These are phyloP conservation scores for Candida vaughaniae DNA, from an alignment of 805 yeast genomes.

Conservation along the genomic window DNA sequence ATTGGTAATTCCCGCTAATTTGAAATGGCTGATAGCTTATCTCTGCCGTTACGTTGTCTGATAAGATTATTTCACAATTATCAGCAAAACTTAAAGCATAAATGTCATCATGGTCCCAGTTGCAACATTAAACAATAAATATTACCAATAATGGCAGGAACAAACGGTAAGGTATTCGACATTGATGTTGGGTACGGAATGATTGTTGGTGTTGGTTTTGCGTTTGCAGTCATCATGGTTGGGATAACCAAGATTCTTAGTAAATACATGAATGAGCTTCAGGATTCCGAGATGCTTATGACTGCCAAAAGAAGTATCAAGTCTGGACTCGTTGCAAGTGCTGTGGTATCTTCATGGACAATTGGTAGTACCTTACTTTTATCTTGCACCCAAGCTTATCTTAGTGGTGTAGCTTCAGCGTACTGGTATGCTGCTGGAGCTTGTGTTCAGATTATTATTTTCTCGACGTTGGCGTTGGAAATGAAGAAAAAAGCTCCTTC, in stretches of 20 bases:
- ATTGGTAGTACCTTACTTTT: conserved; percentile 43
- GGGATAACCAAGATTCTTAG: conserved; percentile 29
- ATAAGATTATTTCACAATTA: no score
- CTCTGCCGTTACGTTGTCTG: no score
- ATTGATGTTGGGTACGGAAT: conserved; percentile 38
- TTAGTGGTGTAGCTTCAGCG: conserved; percentile 30
- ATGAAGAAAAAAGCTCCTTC: conserved; percentile 42
- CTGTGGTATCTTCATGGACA: conserved; percentile 47
- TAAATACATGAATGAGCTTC: conserved; percentile 37
- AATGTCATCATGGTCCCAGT: no score
- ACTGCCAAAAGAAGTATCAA: conserved; percentile 44
- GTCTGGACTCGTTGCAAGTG: conserved; percentile 39
- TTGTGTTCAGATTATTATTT: conserved; percentile 36
- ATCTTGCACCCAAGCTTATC: conserved; percentile 8
- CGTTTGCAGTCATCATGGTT: conserved; percentile 41
- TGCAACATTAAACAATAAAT: no score
- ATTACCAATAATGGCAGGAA: conserved; percentile 1
- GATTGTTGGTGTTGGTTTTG: conserved; percentile 43
- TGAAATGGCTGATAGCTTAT: no score
- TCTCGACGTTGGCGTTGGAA: conserved; percentile 37
- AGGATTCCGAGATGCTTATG: conserved; percentile 44
- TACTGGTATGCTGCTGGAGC: conserved; percentile 41
- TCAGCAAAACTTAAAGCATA: no score
- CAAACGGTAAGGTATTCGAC: conserved; percentile 11
- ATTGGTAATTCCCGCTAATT: no score